A percentile compares a stretch with the other conserved stretches of the same genome.
phyloP scores from a whole-genome alignment of 208 protist species.

The Histomonas meleagridis region DNA sequence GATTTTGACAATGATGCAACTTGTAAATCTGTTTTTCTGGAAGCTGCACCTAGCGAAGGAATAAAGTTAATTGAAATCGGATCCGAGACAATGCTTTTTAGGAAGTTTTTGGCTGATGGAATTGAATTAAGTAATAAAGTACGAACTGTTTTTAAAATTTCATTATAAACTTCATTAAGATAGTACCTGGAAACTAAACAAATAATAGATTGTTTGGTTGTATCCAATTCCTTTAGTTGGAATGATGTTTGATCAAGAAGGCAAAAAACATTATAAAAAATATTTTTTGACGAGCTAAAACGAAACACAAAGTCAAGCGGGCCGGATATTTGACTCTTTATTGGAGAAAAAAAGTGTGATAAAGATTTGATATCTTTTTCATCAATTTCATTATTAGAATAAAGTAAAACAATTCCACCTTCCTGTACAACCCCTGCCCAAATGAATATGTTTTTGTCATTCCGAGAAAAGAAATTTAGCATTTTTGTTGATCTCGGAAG shows the following conservation, averaged over 20 bases:
- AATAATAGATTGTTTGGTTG: neutral
- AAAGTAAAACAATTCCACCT: too few species aligned
- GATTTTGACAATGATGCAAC: neutral
- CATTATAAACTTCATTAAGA: neutral
- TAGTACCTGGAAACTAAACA: neutral
- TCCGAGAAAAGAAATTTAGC: neutral
- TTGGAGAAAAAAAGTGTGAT: constrained; percentile 24
- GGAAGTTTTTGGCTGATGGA: neutral
- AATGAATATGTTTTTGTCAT: neutral
- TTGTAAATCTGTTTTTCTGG: neutral
- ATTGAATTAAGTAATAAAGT: neutral
- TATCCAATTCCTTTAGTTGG: constrained; percentile 10
- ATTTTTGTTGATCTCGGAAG: too few species aligned
- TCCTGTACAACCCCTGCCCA: neutral
- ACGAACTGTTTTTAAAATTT: neutral
- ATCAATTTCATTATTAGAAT: neutral
- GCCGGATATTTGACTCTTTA: neutral
- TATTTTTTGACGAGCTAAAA: neutral
- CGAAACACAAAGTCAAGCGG: neutral
- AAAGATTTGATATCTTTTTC: neutral
- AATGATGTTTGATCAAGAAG: neutral
- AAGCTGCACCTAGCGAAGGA: neutral
- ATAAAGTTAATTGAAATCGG: neutral
- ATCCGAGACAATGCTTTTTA: neutral
- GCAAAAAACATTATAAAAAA: constrained; percentile 31